Percentiles rank a stretch among this genome's conserved stretches.
Evolutionary conservation across 768 basidiomycete species (phyloP).

Genomic region (Lactarius deliciosus): DNA sequence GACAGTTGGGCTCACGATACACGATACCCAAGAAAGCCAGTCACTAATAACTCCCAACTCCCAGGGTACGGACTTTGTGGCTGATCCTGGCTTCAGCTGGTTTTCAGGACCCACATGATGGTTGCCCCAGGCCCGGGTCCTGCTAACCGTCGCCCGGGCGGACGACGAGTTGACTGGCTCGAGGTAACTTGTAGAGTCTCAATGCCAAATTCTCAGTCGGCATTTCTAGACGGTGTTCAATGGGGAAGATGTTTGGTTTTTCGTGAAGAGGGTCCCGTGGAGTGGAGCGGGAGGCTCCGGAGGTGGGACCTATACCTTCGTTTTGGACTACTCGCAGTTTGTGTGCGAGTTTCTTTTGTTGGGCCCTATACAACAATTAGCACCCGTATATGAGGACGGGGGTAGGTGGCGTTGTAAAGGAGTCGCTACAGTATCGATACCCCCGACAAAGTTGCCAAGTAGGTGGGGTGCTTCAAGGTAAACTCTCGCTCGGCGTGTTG

Average conservation of each 20-base stretch:
- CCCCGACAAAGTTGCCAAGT: not conserved
- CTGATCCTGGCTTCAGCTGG: not conserved
- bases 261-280: not conserved
- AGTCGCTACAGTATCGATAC: not conserved
- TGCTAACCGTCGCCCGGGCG: not conserved
- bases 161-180: not conserved
- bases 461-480: not conserved
- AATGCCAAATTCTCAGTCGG: not conserved
- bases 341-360: not conserved
- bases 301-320: too few species aligned
- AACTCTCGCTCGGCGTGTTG: not conserved
- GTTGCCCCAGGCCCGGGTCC: not conserved
- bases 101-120: not conserved
- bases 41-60: not conserved
- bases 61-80: not conserved
- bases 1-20: not conserved
- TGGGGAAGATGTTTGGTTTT: not conserved
- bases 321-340: not conserved
- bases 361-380: not conserved
- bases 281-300: not conserved
- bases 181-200: not conserved
- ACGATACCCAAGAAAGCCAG: not conserved
- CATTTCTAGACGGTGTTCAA: not conserved
- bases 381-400: not conserved
- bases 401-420: not conserved